A percentile compares a stretch with the other conserved stretches of the same genome.
Evolutionary conservation across 2,329 filamentous ascomycete genomes (phyloP).

Genomic region (Aphanoascus verrucosus): DNA sequence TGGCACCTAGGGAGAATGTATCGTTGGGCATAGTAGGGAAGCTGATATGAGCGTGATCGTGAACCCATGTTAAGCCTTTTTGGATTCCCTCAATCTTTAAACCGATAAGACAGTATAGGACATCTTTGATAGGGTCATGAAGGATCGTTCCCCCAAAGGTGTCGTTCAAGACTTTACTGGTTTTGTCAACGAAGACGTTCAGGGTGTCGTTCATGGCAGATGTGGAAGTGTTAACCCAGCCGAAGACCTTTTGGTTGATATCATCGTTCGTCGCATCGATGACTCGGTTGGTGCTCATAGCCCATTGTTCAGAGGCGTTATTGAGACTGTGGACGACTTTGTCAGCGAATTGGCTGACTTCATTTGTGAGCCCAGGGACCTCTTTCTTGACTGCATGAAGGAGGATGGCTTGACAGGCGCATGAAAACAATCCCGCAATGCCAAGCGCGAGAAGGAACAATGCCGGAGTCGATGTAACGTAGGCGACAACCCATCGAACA

Average conservation of each 20-base stretch:
- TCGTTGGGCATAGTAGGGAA: constrained; percentile 70
- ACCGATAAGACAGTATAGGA: constrained; percentile 77
- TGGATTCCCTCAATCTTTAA: constrained; percentile 78
- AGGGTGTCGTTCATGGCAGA: constrained; percentile 74
- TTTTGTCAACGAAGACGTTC: constrained; percentile 67
- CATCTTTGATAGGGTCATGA: constrained; percentile 63
- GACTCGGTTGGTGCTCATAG: constrained; percentile 61
- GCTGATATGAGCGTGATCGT: constrained; percentile 70
- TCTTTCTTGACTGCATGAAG: constrained; percentile 62
- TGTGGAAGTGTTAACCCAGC: constrained; percentile 78
- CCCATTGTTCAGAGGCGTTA: constrained; percentile 65
- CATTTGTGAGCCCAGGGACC: constrained; percentile 59
- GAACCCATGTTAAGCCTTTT: constrained; percentile 85
- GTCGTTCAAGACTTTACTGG: constrained; percentile 59
- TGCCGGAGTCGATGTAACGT: constrained; percentile 72
- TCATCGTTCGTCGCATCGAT: constrained; percentile 54
- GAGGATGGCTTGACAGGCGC: constrained; percentile 72
- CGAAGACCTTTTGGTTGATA: constrained; percentile 75
- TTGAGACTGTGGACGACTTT: constrained; percentile 63
- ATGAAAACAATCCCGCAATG: constrained; percentile 69
- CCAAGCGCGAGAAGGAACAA: constrained; percentile 79
- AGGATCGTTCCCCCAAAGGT: constrained; percentile 78
- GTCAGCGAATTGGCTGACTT: constrained; percentile 70
- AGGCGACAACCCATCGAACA: constrained; percentile 72
- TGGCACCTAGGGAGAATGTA: constrained; percentile 71